Percentiles rank a stretch among this genome's conserved stretches.
Evolutionary conservation across 306 rosid genomes (phyloP).

Genomic region (Inga laurina): DNA sequence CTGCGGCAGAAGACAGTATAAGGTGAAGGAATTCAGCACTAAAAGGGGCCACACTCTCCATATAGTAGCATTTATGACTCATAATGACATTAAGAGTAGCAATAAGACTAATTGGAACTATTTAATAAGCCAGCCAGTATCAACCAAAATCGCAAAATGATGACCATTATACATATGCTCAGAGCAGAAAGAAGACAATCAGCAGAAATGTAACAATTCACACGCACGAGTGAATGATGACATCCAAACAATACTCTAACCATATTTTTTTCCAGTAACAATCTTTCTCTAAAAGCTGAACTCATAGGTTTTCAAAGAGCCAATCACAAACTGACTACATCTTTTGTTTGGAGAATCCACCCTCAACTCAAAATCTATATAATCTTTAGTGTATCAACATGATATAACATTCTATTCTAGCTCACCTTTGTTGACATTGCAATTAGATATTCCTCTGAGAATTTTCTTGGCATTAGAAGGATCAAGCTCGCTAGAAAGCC

Average conservation of each 20-base stretch:
- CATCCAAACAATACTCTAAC: neutral
- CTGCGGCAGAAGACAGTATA: conserved; percentile 44
- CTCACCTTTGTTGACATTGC: conserved; percentile 80
- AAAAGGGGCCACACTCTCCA: neutral
- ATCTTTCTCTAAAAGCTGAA: neutral
- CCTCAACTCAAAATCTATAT: conserved; percentile 14
- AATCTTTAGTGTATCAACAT: neutral
- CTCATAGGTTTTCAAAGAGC: neutral
- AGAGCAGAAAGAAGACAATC: conserved; percentile 3
- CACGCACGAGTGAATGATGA: neutral
- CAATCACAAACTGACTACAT: neutral
- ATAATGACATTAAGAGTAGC: neutral
- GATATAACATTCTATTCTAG: conserved; percentile 7
- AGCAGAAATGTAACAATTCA: neutral
- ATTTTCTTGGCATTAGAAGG: conserved; percentile 76
- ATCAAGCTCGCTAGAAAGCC: conserved; percentile 88
- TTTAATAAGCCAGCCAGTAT: neutral
- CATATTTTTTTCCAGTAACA: neutral
- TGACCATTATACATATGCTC: conserved; percentile 1
- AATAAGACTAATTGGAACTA: conserved; percentile 9
- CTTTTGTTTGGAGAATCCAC: conserved; percentile 4
- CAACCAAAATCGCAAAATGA: conserved; percentile 4
- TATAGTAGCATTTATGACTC: neutral
- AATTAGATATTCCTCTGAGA: conserved; percentile 87
- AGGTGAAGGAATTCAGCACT: conserved; percentile 16